Evolutionary conservation across 768 basidiomycete genomes (phyloP).

Genomic region (Kwoniella shandongensis): DNA sequence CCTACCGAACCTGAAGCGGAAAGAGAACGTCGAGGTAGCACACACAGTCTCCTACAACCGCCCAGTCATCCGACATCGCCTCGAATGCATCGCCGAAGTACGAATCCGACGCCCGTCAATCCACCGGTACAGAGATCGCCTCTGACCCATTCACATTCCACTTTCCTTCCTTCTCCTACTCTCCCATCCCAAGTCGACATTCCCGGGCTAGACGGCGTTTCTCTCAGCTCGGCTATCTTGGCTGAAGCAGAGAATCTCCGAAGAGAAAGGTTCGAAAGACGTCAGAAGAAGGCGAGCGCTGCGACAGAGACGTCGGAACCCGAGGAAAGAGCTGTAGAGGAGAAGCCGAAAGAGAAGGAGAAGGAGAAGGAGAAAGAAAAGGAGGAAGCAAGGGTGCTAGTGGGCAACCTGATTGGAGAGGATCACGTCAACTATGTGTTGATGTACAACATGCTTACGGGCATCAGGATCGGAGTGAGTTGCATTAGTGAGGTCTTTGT

Average conservation of each 20-base stretch:
- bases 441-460: conserved; percentile 99
- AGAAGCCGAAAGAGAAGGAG: conserved; percentile 5
- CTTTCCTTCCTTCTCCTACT: conserved; percentile 17
- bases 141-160: conserved; percentile 42
- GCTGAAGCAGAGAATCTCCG: conserved; percentile 85
- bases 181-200: conserved; percentile 30
- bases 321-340: conserved; percentile 10
- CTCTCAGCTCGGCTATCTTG: conserved; percentile 73
- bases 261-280: conserved; percentile 70
- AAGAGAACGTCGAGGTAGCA: conserved; percentile 13
- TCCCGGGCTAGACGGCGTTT: conserved; percentile 47
- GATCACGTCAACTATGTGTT: conserved; percentile 97
- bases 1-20: background rate
- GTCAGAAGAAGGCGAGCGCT: conserved; percentile 56
- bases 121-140: conserved; percentile 32
- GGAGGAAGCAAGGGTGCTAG: conserved; percentile 65
- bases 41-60: background rate
- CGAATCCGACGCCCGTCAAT: conserved; percentile 28
- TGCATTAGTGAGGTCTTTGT: background rate
- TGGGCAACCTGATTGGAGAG: conserved; percentile 96
- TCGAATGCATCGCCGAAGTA: conserved; percentile 27
- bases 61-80: conserved; percentile 6
- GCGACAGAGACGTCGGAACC: conserved; percentile 4
- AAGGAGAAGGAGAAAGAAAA: conserved; percentile 4
- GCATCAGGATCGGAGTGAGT: conserved; percentile 88